Conservation (phyloP, 768 basidiomycete genomes). For the Austroboletus festivus region DNA sequence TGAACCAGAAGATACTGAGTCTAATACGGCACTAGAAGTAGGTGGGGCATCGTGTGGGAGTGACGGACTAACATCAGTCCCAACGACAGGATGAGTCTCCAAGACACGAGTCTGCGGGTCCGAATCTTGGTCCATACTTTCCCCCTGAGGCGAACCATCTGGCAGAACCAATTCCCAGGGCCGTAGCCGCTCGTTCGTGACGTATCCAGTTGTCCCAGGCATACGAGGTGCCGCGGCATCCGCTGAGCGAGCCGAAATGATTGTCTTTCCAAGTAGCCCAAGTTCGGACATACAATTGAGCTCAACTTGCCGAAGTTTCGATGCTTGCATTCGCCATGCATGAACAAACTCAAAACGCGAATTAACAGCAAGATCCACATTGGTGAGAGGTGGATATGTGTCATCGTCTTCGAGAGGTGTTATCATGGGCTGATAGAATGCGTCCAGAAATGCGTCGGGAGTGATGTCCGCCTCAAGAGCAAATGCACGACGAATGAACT, state of each 20-base stretch:
- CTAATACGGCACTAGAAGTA: neutral
- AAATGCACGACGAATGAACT: neutral
- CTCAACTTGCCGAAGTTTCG: conserved; percentile 10
- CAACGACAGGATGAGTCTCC: neutral
- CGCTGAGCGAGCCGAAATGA: conserved; percentile 1
- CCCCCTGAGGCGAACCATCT: neutral
- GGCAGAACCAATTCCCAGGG: conserved; percentile 16
- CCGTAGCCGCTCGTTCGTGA: conserved; percentile 7
- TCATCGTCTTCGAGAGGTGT: conserved; percentile 20
- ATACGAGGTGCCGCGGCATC: neutral
- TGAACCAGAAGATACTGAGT: neutral
- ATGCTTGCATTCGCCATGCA: conserved; percentile 15
- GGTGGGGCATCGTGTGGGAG: neutral
- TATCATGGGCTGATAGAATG: conserved; percentile 1
- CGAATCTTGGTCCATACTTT: neutral
- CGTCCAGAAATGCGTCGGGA: conserved; percentile 8
- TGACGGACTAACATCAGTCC: neutral
- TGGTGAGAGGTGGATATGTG: conserved; percentile 10
- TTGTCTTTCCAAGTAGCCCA: neutral
- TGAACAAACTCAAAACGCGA: conserved; percentile 24
- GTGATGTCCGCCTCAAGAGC: neutral
- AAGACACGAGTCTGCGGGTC: neutral
- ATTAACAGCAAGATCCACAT: conserved; percentile 16
- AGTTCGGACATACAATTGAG: conserved; percentile 5
- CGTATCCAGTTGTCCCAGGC: conserved; percentile 6